Evolutionary conservation across 805 yeast genomes (phyloP).

Genomic region (Tetrapisispora taiwanensis): DNA sequence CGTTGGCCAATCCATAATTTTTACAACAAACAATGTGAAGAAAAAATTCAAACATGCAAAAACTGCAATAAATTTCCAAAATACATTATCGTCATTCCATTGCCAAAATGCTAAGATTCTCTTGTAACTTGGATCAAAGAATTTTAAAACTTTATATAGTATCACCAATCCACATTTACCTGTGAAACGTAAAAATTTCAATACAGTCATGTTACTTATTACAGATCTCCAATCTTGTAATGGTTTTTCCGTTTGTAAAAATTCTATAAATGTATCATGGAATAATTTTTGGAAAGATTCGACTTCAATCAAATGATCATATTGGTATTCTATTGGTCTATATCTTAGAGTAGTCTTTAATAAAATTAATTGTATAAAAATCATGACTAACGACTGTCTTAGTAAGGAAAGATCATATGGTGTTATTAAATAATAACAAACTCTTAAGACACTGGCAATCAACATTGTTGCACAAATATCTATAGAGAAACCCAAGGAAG

Average conservation of each 20-base stretch:
- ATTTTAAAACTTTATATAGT: slow-evolving; percentile 37
- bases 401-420: slow-evolving; percentile 76
- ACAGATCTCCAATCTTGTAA: slow-evolving; percentile 24
- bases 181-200: slow-evolving; percentile 13
- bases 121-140: slow-evolving; percentile 60
- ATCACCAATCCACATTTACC: slow-evolving; percentile 21
- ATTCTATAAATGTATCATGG: slow-evolving; percentile 27
- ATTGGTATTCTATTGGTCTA: slow-evolving; percentile 38
- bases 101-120: slow-evolving; percentile 76
- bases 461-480: slow-evolving; percentile 91
- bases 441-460: slow-evolving; percentile 60
- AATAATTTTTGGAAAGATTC: slow-evolving; percentile 24
- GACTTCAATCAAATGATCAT: slow-evolving; percentile 30
- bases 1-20: slow-evolving; percentile 33
- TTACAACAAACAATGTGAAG: slow-evolving; percentile 24
- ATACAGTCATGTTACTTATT: slow-evolving; percentile 15
- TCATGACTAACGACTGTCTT: slow-evolving; percentile 76
- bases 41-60: slow-evolving; percentile 35
- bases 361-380: slow-evolving; percentile 61
- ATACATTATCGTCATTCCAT: slow-evolving; percentile 53
- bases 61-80: slow-evolving; percentile 51
- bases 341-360: slow-evolving; percentile 52
- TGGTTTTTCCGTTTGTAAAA: slow-evolving; percentile 14
- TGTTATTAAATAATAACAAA: slow-evolving; percentile 64
- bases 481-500: slow-evolving; percentile 75